Conservation (phyloP, 805 yeast genomes). For the Candida odintsovae region DNA sequence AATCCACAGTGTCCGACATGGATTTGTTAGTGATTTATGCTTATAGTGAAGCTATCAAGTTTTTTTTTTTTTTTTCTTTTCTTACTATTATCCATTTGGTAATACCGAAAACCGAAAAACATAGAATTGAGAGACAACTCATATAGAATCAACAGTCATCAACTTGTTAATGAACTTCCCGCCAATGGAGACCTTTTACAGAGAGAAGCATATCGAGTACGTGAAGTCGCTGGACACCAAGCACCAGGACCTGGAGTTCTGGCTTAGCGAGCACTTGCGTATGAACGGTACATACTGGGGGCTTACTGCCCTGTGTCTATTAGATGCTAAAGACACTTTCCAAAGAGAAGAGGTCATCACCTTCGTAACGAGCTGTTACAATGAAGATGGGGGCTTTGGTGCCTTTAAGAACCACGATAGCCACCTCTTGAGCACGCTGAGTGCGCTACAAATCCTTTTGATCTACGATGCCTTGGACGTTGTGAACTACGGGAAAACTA, state of each 20-base stretch:
- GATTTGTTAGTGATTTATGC: background rate
- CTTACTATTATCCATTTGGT: no score
- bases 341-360: slow-evolving; percentile 54
- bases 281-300: slow-evolving; percentile 97
- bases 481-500: slow-evolving; percentile 30
- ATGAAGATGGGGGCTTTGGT: slow-evolving; percentile 75
- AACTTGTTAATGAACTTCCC: no score
- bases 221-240: slow-evolving; percentile 48
- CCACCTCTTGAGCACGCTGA: slow-evolving; percentile 76
- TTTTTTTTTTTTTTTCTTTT: no score
- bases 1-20: slow-evolving; percentile 4
- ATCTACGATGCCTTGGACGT: slow-evolving; percentile 55
- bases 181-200: slow-evolving; percentile 12
- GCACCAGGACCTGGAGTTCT: slow-evolving; percentile 64
- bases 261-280: slow-evolving; percentile 86
- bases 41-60: no score
- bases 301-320: slow-evolving; percentile 60
- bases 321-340: slow-evolving; percentile 53
- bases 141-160: no score
- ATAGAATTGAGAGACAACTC: no score
- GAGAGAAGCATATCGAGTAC: slow-evolving; percentile 54
- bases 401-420: slow-evolving; percentile 88
- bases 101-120: no score
- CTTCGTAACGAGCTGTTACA: slow-evolving; percentile 68
- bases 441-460: slow-evolving; percentile 76